Conservation (phyloP, 1,139 yeast genomes). For the Scheffersomyces lignicola region DNA sequence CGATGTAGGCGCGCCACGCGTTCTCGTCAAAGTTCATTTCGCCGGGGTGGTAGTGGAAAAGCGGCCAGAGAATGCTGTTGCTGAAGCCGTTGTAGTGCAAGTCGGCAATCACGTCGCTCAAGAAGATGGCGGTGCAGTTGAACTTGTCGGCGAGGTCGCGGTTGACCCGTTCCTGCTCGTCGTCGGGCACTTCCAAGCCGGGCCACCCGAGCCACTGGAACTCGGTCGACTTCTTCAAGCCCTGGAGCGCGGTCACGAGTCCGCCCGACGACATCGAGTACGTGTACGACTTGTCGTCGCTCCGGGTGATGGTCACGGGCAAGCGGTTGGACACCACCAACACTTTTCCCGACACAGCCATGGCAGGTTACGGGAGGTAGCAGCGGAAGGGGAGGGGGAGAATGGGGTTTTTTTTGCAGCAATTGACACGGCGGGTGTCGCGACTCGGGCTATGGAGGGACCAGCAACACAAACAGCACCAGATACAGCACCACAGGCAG, state of each 20-base stretch:
- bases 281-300: slow-evolving; percentile 59
- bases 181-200: slow-evolving; percentile 78
- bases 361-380: no score
- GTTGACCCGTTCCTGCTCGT: slow-evolving; percentile 69
- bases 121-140: slow-evolving; percentile 86
- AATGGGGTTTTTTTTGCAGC: no score
- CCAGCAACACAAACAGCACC: no score
- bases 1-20: slow-evolving; percentile 97
- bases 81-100: slow-evolving; percentile 95
- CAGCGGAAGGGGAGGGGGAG: no score
- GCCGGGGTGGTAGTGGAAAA: slow-evolving; percentile 98
- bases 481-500: no score
- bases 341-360: slow-evolving; percentile 57
- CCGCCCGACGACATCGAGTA: slow-evolving; percentile 96
- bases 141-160: slow-evolving; percentile 72
- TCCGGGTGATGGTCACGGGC: slow-evolving; percentile 85
- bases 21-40: slow-evolving; percentile 97
- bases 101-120: slow-evolving; percentile 88
- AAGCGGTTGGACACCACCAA: slow-evolving; percentile 91
- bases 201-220: slow-evolving; percentile 99
- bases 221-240: slow-evolving; percentile 78
- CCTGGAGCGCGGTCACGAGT: slow-evolving; percentile 91
- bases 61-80: slow-evolving; percentile 92
- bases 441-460: no score
- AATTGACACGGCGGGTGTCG: no score